These are phyloP conservation scores for Monosporascus sp. DNA, from an alignment of 2,329 filamentous ascomycete species.

Conservation along the genomic window DNA sequence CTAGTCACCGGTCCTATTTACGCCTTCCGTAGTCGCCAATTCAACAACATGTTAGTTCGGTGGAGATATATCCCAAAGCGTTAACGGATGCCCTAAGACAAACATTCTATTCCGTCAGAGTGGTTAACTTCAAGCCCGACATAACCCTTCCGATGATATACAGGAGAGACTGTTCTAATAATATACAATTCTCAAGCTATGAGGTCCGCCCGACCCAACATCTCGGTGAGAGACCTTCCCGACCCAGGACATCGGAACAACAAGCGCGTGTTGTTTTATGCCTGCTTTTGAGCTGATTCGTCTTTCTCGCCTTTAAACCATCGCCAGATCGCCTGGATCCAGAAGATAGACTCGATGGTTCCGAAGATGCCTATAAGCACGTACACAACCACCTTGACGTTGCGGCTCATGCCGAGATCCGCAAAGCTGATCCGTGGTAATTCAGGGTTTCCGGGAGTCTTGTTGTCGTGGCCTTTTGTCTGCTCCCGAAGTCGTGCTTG, in stretches of 20 bases:
- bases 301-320: conserved; percentile 12
- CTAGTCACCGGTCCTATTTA: too few relatives aligned
- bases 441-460: conserved; percentile 9
- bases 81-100: too few relatives aligned
- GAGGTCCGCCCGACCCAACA: too few relatives aligned
- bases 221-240: too few relatives aligned
- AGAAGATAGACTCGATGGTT: conserved; percentile 30
- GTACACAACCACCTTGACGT: conserved; percentile 22
- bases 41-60: too few relatives aligned
- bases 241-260: not conserved
- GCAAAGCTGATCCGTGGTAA: conserved; percentile 21
- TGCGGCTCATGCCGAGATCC: conserved; percentile 23
- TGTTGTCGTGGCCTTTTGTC: not conserved
- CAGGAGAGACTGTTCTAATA: too few relatives aligned
- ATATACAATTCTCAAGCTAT: too few relatives aligned
- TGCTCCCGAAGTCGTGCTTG: not conserved
- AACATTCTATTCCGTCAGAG: too few relatives aligned
- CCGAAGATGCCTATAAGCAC: conserved; percentile 23
- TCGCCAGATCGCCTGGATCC: conserved; percentile 20
- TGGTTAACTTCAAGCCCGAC: too few relatives aligned
- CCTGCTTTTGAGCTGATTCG: not conserved
- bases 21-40: too few relatives aligned
- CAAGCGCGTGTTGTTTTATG: not conserved
- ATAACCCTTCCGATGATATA: too few relatives aligned
- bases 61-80: too few relatives aligned